A percentile compares a stretch with the other conserved stretches of the same genome.
These are phyloP conservation scores for Glutinoglossum americanum DNA, from an alignment of 495 filamentous ascomycete genomes.

Conservation along the genomic window DNA sequence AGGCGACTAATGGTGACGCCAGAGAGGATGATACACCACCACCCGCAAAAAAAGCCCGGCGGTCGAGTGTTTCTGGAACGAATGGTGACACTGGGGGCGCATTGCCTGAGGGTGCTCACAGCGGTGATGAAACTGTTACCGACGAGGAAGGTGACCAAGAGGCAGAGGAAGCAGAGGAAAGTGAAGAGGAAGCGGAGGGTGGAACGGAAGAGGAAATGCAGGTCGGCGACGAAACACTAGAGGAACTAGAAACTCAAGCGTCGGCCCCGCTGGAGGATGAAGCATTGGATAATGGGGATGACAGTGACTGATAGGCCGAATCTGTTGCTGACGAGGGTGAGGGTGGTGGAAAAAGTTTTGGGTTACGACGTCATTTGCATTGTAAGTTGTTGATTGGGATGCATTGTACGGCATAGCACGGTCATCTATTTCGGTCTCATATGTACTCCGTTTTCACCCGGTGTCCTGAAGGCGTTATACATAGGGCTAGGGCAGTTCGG, in stretches of 20 bases:
- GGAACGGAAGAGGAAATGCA: constrained; percentile 3
- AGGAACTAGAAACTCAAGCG: background rate
- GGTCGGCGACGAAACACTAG: background rate
- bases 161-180: constrained; percentile 21
- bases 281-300: constrained; percentile 4
- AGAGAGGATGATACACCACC: constrained; percentile 13
- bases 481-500: background rate
- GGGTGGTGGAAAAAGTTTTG: background rate
- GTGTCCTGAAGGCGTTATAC: background rate
- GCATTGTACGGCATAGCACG: constrained; percentile 1
- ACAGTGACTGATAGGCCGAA: background rate
- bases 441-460: background rate
- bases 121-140: constrained; percentile 1
- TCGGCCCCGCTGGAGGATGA: constrained; percentile 1
- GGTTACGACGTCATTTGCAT: background rate
- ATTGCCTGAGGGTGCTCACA: constrained; percentile 7
- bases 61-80: background rate
- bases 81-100: constrained; percentile 38
- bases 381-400: background rate
- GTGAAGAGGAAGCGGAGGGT: constrained; percentile 9
- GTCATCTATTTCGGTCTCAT: background rate
- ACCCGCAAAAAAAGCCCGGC: constrained; percentile 5
- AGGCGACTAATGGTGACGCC: constrained; percentile 11
- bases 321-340: background rate
- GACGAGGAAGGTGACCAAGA: constrained; percentile 10